These are phyloP conservation scores for Cladobotryum protrusum DNA, from an alignment of 2,329 filamentous ascomycete species.

Conservation along the genomic window DNA sequence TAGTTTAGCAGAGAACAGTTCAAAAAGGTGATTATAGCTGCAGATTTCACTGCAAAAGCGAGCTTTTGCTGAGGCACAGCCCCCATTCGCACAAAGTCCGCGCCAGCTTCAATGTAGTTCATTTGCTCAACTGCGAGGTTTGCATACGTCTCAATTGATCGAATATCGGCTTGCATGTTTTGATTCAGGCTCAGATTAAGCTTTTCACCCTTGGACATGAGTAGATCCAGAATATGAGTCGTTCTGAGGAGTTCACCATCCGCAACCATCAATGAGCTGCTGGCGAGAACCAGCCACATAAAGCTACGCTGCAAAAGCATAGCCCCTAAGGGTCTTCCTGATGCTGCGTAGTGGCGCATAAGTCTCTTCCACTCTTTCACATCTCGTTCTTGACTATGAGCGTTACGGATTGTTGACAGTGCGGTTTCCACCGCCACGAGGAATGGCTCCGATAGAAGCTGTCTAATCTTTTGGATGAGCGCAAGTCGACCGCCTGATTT, in stretches of 20 bases:
- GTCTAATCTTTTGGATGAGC: constrained; percentile 64
- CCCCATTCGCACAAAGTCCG: constrained; percentile 77
- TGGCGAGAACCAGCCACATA: constrained; percentile 75
- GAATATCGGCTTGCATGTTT: constrained; percentile 45
- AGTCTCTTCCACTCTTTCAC: constrained; percentile 85
- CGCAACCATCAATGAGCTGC: constrained; percentile 65
- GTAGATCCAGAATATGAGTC: constrained; percentile 65
- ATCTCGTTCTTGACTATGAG: constrained; percentile 56
- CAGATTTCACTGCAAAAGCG: constrained; percentile 78
- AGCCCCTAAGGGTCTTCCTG: constrained; percentile 76
- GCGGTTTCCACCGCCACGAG: constrained; percentile 82
- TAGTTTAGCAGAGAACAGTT: constrained; percentile 81
- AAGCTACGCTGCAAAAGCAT: constrained; percentile 89
- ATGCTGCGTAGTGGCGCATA: constrained; percentile 72
- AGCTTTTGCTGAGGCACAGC: constrained; percentile 82
- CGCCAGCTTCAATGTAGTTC: constrained; percentile 77
- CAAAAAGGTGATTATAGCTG: constrained; percentile 74
- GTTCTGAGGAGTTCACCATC: constrained; percentile 54
- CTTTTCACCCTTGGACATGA: constrained; percentile 53
- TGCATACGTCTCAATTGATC: constrained; percentile 57
- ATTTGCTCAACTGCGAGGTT: constrained; percentile 76
- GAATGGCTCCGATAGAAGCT: constrained; percentile 76
- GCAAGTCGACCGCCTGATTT: constrained; percentile 63
- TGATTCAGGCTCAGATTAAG: constrained; percentile 28
- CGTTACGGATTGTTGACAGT: constrained; percentile 83